Evolutionary conservation across 345 rosid species (phyloP), one percentile per base, ranked within the genome.

Genomic region (Rhizophora mangle): DNA sequence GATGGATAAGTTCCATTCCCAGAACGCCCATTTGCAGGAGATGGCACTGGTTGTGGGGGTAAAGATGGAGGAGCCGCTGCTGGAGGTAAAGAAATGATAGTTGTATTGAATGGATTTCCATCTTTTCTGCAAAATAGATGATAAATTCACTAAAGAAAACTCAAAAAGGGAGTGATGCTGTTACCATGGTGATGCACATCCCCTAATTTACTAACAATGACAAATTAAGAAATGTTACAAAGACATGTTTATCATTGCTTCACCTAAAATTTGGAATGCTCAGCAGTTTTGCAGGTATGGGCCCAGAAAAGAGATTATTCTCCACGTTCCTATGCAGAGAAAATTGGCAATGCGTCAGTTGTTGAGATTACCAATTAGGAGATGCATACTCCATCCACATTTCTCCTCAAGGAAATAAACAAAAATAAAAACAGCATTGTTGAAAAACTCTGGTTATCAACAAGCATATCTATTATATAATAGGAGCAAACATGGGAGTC

Each of bases 41-140:
- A 73, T 69, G 90, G 94, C 37, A 81, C 69, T 60, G 72, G 69
- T 63, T 77, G 82, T 64, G 92, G 89, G 73, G 89, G 79, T 16
- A 78, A 74, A 20, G 74, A 62, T 36, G 93, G 82, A n/a, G 97
- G 91, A 21, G 22, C 11, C 4, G 60, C 30, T 21, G 22, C 16
- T 24, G 60, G 60, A 24, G 60, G 60, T 8, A 26, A 22, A 56
- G 60, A 74, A 63, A 88, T 79, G 60, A 87, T 78, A 11, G 93
- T 80, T 63, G 99, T 92, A 71, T 92, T 90, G 78, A 95, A 95
- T 5, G 97, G 99, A 70, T 93, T 95, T 72, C 99, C 97, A 69
- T 84, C 97, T 84, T 77, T 95, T 73, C 99, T 92, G 97, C 76
- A 65, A 62, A 70, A 51, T 49, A 71, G 6, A 72, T 24, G 60